Percentiles rank a stretch among this genome's conserved stretches.
Evolutionary conservation across 805 yeast species (phyloP).

Genomic region (Candida saitoana): DNA sequence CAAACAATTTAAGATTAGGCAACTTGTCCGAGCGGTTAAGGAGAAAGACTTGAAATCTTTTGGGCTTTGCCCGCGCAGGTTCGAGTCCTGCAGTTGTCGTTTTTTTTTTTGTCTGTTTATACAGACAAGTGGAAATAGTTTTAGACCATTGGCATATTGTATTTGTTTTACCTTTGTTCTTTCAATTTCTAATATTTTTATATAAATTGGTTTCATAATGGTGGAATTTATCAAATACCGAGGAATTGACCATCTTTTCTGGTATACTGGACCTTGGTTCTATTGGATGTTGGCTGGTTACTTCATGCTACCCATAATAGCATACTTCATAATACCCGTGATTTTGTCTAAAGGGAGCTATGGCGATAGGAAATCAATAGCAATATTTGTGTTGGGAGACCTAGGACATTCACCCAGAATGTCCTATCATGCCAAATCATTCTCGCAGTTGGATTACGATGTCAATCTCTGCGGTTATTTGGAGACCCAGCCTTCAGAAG

Average conservation of each 20-base stretch:
- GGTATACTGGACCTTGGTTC: slow-evolving; percentile 34
- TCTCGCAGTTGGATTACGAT: slow-evolving; percentile 61
- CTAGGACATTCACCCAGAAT: slow-evolving; percentile 94
- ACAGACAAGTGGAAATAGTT: too few relatives aligned
- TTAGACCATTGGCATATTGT: too few relatives aligned
- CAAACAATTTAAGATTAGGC: slow-evolving; percentile 17
- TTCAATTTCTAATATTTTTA: too few relatives aligned
- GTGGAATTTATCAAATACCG: slow-evolving; percentile 11
- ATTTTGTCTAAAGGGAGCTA: slow-evolving; percentile 20
- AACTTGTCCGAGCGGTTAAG: slow-evolving; percentile 48
- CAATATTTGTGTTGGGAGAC: slow-evolving; percentile 86
- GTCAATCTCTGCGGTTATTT: slow-evolving; percentile 86
- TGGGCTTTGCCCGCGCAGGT: slow-evolving; percentile 51
- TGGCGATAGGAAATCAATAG: slow-evolving; percentile 46
- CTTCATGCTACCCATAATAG: slow-evolving; percentile 40
- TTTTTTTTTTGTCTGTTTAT: slow-evolving; percentile 13
- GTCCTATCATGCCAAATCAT: slow-evolving; percentile 81
- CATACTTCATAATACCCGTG: slow-evolving; percentile 39
- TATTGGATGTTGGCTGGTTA: slow-evolving; percentile 46
- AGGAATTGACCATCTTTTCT: slow-evolving; percentile 19
- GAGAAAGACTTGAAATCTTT: slow-evolving; percentile 47
- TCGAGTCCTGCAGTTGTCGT: slow-evolving; percentile 49
- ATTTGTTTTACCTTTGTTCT: background rate
- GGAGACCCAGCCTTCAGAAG: slow-evolving; percentile 51
- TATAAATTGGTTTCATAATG: too few relatives aligned